Evolutionary conservation across 768 basidiomycete genomes (phyloP), one percentile per base, ranked within the genome.

Genomic region (Russula sp.): DNA sequence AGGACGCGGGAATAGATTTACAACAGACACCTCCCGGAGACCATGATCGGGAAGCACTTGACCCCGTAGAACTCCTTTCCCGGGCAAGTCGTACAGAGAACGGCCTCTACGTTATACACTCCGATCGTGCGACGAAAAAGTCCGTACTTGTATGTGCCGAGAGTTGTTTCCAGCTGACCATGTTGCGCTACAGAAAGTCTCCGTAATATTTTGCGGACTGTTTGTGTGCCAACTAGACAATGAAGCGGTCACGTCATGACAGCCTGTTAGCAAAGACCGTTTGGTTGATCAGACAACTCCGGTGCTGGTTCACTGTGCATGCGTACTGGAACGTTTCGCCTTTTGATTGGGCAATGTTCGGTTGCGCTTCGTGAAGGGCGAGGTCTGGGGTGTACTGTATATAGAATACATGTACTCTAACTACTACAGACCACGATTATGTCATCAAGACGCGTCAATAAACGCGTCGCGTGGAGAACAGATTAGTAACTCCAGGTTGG

Each of bases 21-120:
- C 51, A 63, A 16, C 65, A 52, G 6, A 6, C 16, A n/a, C 37
- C 51, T 14, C 34, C 55, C 1, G 49, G 31, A 8, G 49, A 52
- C 32, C 54, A 47, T 22, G 63, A 69, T 3, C 71, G 71, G 39
- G 69, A 70, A 31, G 71, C 61, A n/a, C 68, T 72, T 34, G 68
- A 72, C 37, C 83, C 83, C 16, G 75, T 74, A 35, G 72, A 70
- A 7, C 74, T 91, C 48, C 73, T 91, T 59, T 71, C 73, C 22
- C 74, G 82, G 64, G 82, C 89, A 45, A 73, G 76, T 27, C 80
- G 78, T 37, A 82, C 79, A 11, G 73, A 72, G 39, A 74, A 82
- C 62, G 81, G 79, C 6, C 79, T 84, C 64, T 91, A 90, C 66
- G 75, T 87, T 6, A 86, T 91, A 2, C 84, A 88, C 66, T 74